Base-by-base conservation (phyloP, 2,329 filamentous ascomycete genomes). In the Mycocentrospora acerina region DNA sequence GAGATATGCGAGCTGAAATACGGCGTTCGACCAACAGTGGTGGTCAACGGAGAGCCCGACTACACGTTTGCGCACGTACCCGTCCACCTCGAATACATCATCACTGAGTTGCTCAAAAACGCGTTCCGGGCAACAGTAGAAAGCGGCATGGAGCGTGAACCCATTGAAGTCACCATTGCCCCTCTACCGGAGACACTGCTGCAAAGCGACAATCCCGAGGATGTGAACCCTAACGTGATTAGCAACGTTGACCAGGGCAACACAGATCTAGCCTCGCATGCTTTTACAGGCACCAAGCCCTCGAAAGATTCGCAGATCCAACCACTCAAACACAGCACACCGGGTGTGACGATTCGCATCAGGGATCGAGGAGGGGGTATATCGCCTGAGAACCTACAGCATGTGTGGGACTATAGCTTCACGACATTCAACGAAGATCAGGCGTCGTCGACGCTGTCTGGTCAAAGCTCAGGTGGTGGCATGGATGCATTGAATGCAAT, bases 1-100 rank as follows among this genome's bases (percentile, higher is more conserved):
- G 93, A 97, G 60, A 95, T 97, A 45, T 97, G 91, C 71, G 93
- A 97, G 73, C 78, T 96, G 24, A 91, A 93, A 46, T 98, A 98
- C 61, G 93, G 93, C 35, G 82, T 94, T 2, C 81, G 93, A 0
- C 93, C 93, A 0, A 79, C 77, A 2, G 78, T 95, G 57, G 72
- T 84, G 31, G 85, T 98, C 57, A 86, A 90, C 51, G 93, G 93
- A 49, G 85, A 94, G 63, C 83, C 86, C 0, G 83, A 86, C 35
- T 89, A 90, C n/a, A 85, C 83, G 0, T 95, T 98, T 61, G 90
- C 91, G 14, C 93, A 94, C 60, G 85, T 98, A 7, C 93, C 93
- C 11, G 93, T 95, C 65, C 93, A 98, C 67, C 79, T 98, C 16
- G 91, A 97, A 69, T 98, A 98, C 67, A 96, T 98, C 50, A 81